phyloP scores from a whole-genome alignment of 495 filamentous ascomycete species.

The Penicillium herquei region DNA sequence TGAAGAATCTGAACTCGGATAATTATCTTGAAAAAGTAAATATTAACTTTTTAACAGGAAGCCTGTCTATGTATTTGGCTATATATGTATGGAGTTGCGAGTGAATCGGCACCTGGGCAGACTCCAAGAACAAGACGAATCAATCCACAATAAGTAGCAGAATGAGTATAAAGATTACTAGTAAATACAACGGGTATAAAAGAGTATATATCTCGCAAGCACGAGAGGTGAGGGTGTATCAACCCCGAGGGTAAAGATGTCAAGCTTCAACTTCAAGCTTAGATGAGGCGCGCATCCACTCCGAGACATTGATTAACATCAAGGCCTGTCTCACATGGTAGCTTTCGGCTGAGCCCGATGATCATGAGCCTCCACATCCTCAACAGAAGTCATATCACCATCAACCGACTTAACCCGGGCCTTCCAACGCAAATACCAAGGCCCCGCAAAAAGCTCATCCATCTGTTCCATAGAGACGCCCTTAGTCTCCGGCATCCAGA shows the following conservation, averaged over 20 bases:
- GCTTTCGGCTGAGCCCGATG: neutral
- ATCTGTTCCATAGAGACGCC: constrained; percentile 45
- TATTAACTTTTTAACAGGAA: neutral
- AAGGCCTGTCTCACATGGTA: neutral
- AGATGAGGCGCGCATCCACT: no score
- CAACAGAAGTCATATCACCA: constrained; percentile 1
- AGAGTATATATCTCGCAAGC: no score
- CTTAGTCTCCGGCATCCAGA: constrained; percentile 50
- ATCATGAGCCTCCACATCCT: constrained; percentile 1
- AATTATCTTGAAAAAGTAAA: neutral
- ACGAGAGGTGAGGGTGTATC: no score
- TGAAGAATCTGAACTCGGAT: no score
- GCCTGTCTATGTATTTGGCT: neutral
- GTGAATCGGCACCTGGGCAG: neutral
- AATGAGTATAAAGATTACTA: no score
- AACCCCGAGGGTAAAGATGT: no score
- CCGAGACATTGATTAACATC: no score
- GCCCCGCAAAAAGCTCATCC: constrained; percentile 43
- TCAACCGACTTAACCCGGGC: constrained; percentile 17
- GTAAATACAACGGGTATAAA: no score
- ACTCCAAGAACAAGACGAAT: no score
- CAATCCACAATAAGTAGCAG: no score
- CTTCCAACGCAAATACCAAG: constrained; percentile 46
- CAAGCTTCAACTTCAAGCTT: no score
- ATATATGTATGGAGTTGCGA: neutral